Base-by-base conservation (phyloP, 805 yeast genomes). In the Candida maesae region DNA sequence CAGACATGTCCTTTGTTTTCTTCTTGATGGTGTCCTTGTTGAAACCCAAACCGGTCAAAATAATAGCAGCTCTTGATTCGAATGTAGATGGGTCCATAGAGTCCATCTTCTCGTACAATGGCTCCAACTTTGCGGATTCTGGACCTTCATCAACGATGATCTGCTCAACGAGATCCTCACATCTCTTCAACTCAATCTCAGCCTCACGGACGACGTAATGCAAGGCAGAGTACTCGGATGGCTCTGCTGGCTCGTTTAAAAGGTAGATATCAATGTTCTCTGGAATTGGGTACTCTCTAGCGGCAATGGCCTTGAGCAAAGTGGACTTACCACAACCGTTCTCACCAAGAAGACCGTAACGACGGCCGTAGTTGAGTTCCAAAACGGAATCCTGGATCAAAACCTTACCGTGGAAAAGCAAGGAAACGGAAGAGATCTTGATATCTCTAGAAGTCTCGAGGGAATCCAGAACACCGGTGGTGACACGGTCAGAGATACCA, bases 291-390 rank as follows among this genome's bases (percentile, higher is more conserved):
- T 76, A 93, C 69, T 93, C 99, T 66, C 96, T 80, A 38, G 95
- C 95, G 44, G 98, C 97, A 56, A 93, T 67, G 30, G 98, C 84
- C 67, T 87, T 87, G 64, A 93, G 71, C 58, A 93, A 81, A 18
- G 99, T 93, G 35, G 97, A 89, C 70, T 93, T 93, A 72, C 99
- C 99, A 73, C 98, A 93, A 52, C 99, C 99, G 67, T 93, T 93
- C 68, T 90, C 98, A 60, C 99, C 99, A 61, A 93, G 76, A 48
- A 93, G 75, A 71, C 99, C 99, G 65, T 93, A 93, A 69, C 96
- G 83, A 72, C 97, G 84, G 64, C 98, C 99, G 66, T 81, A 91
- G 71, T 93, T 93, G 68, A 93, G 79, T 72, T 93, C 99, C 55
- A 93, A 70, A 36, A 74, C 75, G 29, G 97, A 84, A 68, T 93